Percentiles rank a stretch among this genome's conserved stretches.
Conservation (phyloP, 202 grass and related monocot species). For the Tripidium arundinaceum region DNA sequence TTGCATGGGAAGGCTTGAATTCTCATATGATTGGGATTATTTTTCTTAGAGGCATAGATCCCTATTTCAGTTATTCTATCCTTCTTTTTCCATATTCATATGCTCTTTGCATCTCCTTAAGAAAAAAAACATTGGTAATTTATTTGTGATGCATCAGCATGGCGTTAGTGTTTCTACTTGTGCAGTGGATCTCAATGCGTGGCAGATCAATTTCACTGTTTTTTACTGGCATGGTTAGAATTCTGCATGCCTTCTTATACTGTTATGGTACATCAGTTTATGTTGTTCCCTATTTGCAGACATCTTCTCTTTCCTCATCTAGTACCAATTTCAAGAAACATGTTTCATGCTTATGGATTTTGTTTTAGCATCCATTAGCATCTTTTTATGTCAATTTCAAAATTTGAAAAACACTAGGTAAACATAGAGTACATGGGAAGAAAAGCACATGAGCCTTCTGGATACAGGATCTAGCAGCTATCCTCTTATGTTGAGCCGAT, state of each 20-base stretch:
- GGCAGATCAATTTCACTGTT: not conserved
- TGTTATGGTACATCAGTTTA: not conserved
- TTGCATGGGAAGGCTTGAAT: slow-evolving; percentile 17
- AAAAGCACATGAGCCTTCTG: too few relatives aligned
- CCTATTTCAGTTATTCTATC: not conserved
- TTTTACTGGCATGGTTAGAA: not conserved
- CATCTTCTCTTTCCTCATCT: not conserved
- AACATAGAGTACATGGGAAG: too few relatives aligned
- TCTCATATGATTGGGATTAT: not conserved
- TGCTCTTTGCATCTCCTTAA: not conserved
- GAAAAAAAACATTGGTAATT: not conserved
- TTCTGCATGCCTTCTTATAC: slow-evolving; percentile 19
- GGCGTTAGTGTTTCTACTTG: not conserved
- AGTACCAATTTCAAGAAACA: not conserved
- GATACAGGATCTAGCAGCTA: too few relatives aligned
- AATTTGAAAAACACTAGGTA: too few relatives aligned
- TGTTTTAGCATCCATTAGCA: too few relatives aligned
- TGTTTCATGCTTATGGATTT: slow-evolving; percentile 2
- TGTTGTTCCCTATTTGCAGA: slow-evolving; percentile 19
- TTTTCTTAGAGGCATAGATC: not conserved
- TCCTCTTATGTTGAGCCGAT: too few relatives aligned
- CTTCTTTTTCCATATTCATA: slow-evolving; percentile 1
- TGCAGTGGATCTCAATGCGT: not conserved
- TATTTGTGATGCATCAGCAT: not conserved
- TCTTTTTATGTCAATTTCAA: too few relatives aligned